Base-by-base conservation (phyloP, 441 rosid species). In the Metrosideros polymorpha region DNA sequence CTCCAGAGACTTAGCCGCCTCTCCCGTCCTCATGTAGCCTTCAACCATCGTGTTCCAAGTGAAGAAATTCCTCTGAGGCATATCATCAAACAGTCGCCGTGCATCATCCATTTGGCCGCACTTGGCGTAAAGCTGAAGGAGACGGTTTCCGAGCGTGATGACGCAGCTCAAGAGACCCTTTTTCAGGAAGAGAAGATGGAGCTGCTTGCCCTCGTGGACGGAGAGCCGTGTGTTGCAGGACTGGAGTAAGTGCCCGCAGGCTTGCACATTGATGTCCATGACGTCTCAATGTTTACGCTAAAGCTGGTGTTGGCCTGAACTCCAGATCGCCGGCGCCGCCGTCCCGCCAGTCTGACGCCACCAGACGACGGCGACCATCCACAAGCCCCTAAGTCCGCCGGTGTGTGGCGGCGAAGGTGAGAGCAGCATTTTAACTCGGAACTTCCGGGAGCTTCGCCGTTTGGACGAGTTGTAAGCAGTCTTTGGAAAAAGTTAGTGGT, bases 1-100 rank as follows among this genome's bases (percentile, higher is more conserved):
- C 83, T 89, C 87, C 42, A 94, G 49, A 1, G 99, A 91, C 56
- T 82, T 91, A 2, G 53, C 89, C 82, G 82, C 88, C 25, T 92
- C 85, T 51, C 98, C 95, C 22, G 84, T 89, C 57, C 89, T 94
- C 95, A 96, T 84, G 82, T 92, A 94, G 63, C 96, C 98, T 88
- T 95, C 97, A 85, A 95, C 91, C 90, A 97, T 89, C 5, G 96
- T 90, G 91, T 97, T 97, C 98, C 98, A 97, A 3, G 98, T 90
- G 89, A 95, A 97, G 89, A 59, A 88, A 89, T 94, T 97, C 88
- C 91, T 92, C 0, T 85, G 86, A 24, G 93, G 91, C 97, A 97
- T 94, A 92, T 94, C 96, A 27, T 94, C 93, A 90, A 95, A 96
- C 92, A 96, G 45, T 9, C 83, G 90, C 75, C 84, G 91, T 2